Percentiles rank a stretch among this genome's conserved stretches.
phyloP scores from a whole-genome alignment of 257 asterid genomes.

The Jasminum sambac region DNA sequence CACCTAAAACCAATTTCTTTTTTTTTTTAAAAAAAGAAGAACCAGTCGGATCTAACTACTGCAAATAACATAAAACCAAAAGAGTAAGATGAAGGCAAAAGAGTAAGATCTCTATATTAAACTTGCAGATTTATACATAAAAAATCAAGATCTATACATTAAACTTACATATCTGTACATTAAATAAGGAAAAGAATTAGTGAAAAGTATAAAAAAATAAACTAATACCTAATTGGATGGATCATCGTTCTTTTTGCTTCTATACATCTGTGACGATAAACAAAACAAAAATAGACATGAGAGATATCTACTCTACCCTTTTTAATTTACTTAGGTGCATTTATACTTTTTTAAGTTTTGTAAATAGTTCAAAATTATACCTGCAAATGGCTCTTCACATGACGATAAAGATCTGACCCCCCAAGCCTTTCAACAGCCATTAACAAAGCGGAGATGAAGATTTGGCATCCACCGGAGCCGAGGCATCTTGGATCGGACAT shows the following conservation, averaged over 20 bases:
- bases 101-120: too few species aligned
- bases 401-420: slow-evolving; percentile 62
- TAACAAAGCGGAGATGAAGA: slow-evolving; percentile 69
- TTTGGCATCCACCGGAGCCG: slow-evolving; percentile 91
- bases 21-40: too few species aligned
- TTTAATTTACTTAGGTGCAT: neutral
- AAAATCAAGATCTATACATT: too few species aligned
- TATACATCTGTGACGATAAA: slow-evolving; percentile 58
- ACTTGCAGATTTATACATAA: too few species aligned
- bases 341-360: neutral
- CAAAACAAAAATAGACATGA: neutral
- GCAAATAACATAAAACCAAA: too few species aligned
- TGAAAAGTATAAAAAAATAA: neutral
- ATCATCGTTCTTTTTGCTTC: slow-evolving; percentile 74
- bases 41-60: too few species aligned
- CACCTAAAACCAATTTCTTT: too few species aligned
- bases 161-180: too few species aligned
- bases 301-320: neutral
- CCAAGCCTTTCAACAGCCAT: slow-evolving; percentile 86
- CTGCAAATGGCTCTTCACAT: slow-evolving; percentile 97
- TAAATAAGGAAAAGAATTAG: neutral
- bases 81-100: too few species aligned
- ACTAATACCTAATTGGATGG: slow-evolving; percentile 24
- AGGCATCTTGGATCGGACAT: slow-evolving; percentile 82
- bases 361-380: slow-evolving; percentile 23